Conservation (phyloP, 768 basidiomycete genomes). For the Boletus tylopilopsis region DNA sequence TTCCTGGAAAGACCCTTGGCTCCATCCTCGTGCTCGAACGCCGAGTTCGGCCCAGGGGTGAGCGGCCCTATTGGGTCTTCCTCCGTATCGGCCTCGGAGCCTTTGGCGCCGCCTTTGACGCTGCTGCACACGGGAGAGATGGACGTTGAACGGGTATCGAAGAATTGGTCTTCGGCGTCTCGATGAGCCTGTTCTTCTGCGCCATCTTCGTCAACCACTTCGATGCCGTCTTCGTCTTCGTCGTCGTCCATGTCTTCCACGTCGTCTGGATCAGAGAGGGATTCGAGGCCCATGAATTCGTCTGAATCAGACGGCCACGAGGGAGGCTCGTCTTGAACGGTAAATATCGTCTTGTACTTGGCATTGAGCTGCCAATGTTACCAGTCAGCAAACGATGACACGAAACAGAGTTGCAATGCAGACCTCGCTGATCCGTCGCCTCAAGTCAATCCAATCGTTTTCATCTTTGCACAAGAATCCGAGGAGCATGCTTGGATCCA, state of each 20-base stretch:
- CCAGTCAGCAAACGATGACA: slow-evolving; percentile 4
- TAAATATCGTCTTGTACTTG: slow-evolving; percentile 72
- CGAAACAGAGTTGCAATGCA: slow-evolving; percentile 24
- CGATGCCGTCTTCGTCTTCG: slow-evolving; percentile 46
- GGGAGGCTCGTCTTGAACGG: slow-evolving; percentile 85
- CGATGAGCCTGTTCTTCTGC: slow-evolving; percentile 28
- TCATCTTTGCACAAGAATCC: slow-evolving; percentile 87
- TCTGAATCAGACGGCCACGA: slow-evolving; percentile 76
- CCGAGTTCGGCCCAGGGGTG: slow-evolving; percentile 55
- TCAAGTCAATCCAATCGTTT: slow-evolving; percentile 82
- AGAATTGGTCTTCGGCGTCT: slow-evolving; percentile 48
- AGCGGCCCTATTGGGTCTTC: slow-evolving; percentile 70
- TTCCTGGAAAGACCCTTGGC: slow-evolving; percentile 26
- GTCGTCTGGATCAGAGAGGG: slow-evolving; percentile 75
- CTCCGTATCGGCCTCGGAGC: slow-evolving; percentile 63
- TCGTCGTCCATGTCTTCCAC: slow-evolving; percentile 60
- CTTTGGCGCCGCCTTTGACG: slow-evolving; percentile 37
- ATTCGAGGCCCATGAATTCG: slow-evolving; percentile 71
- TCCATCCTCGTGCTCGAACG: slow-evolving; percentile 19
- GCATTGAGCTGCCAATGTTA: slow-evolving; percentile 24
- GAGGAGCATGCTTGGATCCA: slow-evolving; percentile 97
- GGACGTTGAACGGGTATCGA: slow-evolving; percentile 48
- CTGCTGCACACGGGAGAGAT: slow-evolving; percentile 40
- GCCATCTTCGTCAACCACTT: slow-evolving; percentile 23
- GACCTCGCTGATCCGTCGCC: slow-evolving; percentile 68